Percentiles rank a stretch among this genome's conserved stretches.
Evolutionary conservation across 2,329 filamentous ascomycete genomes (phyloP).

Genomic region (Penicillium sp.): DNA sequence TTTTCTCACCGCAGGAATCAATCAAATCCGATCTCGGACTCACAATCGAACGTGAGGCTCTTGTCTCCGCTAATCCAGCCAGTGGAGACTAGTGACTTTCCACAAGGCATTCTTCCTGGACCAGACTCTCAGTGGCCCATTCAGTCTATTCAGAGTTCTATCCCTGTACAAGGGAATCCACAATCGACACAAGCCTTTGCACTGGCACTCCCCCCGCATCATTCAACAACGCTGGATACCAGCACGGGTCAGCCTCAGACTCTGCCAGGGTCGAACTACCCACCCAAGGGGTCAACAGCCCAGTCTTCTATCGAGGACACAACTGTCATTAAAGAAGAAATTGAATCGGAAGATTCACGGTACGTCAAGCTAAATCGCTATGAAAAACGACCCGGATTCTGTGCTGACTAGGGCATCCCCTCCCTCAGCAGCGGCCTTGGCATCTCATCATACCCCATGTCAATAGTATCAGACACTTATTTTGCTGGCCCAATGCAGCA

Average conservation of each 20-base stretch:
- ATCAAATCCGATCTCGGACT: conserved; percentile 8
- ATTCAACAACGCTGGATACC: conserved; percentile 11
- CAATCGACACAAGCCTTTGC: conserved; percentile 6
- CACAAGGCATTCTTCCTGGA: conserved; percentile 9
- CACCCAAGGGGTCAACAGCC: conserved; percentile 3
- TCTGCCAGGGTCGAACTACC: conserved; percentile 4
- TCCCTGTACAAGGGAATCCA: neutral
- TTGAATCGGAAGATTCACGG: conserved; percentile 8
- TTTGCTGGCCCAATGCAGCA: conserved; percentile 31
- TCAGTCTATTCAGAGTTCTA: conserved; percentile 10
- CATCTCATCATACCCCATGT: conserved; percentile 22
- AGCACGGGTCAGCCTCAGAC: conserved; percentile 6
- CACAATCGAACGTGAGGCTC: conserved; percentile 1
- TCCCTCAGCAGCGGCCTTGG: conserved; percentile 15
- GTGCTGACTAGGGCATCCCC: conserved; percentile 4
- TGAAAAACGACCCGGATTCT: neutral
- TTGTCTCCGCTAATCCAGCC: conserved; percentile 12
- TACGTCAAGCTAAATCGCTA: conserved; percentile 3
- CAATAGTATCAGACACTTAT: conserved; percentile 22
- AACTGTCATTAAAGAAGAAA: conserved; percentile 6
- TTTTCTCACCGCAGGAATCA: conserved; percentile 17
- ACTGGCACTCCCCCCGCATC: conserved; percentile 8
- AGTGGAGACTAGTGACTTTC: conserved; percentile 16
- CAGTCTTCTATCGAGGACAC: conserved; percentile 8
- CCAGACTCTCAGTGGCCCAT: conserved; percentile 14